phyloP scores from a whole-genome alignment of 2,329 filamentous ascomycete species.

The Hymenoscyphus repandus region DNA sequence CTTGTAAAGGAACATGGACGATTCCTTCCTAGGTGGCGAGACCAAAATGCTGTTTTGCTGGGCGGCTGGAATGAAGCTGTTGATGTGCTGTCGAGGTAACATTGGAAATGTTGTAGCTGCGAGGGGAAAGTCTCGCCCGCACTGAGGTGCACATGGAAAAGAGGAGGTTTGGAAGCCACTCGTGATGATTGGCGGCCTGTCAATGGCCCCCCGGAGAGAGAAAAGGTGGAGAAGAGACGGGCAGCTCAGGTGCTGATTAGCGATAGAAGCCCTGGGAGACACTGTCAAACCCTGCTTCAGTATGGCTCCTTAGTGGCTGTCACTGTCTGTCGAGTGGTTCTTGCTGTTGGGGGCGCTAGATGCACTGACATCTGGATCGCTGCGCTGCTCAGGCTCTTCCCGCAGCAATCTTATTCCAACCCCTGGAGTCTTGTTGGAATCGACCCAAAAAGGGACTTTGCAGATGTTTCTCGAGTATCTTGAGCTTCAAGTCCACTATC shows the following conservation, averaged over 20 bases:
- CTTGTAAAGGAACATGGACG: conserved; percentile 19
- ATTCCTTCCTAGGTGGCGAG: background rate
- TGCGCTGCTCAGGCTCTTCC: no score
- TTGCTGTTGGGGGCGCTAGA: no score
- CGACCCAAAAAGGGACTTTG: background rate
- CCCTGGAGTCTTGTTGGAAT: background rate
- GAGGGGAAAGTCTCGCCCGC: conserved; percentile 3
- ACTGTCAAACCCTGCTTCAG: no score
- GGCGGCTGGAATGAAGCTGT: background rate
- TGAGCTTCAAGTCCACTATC: conserved; percentile 3
- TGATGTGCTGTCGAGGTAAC: conserved; percentile 13
- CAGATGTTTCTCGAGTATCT: background rate
- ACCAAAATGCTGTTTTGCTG: conserved; percentile 3
- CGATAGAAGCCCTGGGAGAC: no score
- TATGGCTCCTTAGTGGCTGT: no score
- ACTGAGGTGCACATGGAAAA: background rate
- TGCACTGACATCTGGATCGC: no score
- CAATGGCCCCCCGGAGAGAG: background rate
- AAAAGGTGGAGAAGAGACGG: conserved; percentile 2
- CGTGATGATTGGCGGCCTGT: conserved; percentile 7
- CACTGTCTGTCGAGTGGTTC: no score
- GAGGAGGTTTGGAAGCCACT: conserved; percentile 4
- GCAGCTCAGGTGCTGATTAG: no score
- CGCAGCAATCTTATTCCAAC: background rate
- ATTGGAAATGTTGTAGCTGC: conserved; percentile 3